Evolutionary conservation across 305 asterid genomes (phyloP).

Genomic region (Solanum hybrid): DNA sequence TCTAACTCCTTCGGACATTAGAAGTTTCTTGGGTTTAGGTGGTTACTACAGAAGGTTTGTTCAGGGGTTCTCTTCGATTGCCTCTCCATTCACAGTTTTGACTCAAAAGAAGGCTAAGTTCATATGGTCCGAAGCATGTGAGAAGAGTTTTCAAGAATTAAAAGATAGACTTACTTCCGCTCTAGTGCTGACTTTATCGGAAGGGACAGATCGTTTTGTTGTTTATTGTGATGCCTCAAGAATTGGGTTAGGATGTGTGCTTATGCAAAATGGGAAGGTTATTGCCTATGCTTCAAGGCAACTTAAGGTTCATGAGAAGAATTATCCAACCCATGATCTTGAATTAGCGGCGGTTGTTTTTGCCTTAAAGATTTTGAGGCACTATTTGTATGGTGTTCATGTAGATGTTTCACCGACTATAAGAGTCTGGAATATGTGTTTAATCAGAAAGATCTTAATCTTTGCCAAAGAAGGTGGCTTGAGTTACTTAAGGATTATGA

Average conservation of each 20-base stretch:
- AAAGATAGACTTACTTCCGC: not conserved
- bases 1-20: not conserved
- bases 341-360: not conserved
- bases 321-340: not conserved
- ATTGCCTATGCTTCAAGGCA: not conserved
- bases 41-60: not conserved
- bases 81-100: not conserved
- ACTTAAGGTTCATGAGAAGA: not conserved
- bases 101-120: not conserved
- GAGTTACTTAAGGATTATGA: not conserved
- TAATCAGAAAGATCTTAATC: not conserved
- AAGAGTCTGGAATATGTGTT: not conserved
- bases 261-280: not conserved
- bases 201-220: not conserved
- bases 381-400: not conserved
- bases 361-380: not conserved
- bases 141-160: not conserved
- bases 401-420: not conserved
- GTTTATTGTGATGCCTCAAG: not conserved
- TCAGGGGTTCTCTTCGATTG: not conserved
- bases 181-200: not conserved
- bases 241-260: not conserved
- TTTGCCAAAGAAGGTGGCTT: not conserved
- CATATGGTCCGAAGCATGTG: not conserved
- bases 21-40: not conserved